These are phyloP conservation scores for Russula sp. DNA, from an alignment of 768 basidiomycete genomes.

Conservation along the genomic window DNA sequence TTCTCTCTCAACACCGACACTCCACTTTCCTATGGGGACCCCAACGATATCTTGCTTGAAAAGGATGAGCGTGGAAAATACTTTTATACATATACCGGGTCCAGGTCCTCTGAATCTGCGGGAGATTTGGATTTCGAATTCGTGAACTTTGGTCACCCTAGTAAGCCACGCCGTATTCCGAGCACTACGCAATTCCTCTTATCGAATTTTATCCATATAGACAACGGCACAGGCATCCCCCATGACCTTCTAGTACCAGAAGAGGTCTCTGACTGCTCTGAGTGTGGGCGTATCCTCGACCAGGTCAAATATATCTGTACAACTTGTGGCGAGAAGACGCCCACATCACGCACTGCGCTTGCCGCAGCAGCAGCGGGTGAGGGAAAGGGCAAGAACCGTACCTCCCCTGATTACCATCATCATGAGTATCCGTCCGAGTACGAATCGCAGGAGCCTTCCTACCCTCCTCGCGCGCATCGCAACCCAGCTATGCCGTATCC, in stretches of 20 bases:
- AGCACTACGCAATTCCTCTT: neutral
- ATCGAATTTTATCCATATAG: neutral
- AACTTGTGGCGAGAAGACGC: constrained; percentile 75
- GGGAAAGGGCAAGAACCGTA: constrained; percentile 44
- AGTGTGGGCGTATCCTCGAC: constrained; percentile 68
- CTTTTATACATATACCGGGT: constrained; percentile 7
- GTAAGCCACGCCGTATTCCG: neutral
- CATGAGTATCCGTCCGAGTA: neutral
- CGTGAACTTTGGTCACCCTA: neutral
- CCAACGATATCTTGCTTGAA: constrained; percentile 6
- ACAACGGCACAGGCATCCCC: constrained; percentile 31
- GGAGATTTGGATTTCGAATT: constrained; percentile 16
- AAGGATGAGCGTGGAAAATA: constrained; percentile 14
- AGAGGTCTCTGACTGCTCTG: constrained; percentile 74
- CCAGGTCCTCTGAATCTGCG: constrained; percentile 14
- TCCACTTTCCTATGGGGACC: constrained; percentile 9
- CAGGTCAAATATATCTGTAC: constrained; percentile 88
- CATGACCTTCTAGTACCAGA: constrained; percentile 48
- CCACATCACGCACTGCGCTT: constrained; percentile 27
- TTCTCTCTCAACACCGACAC: constrained; percentile 22
- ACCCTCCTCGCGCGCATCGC: constrained; percentile 17
- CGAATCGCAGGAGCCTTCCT: neutral
- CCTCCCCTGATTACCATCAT: constrained; percentile 18
- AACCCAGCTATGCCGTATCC: neutral
- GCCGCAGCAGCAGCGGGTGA: constrained; percentile 33